These are phyloP conservation scores for Diatrype stigma DNA, from an alignment of 2,329 filamentous ascomycete species.

Conservation along the genomic window DNA sequence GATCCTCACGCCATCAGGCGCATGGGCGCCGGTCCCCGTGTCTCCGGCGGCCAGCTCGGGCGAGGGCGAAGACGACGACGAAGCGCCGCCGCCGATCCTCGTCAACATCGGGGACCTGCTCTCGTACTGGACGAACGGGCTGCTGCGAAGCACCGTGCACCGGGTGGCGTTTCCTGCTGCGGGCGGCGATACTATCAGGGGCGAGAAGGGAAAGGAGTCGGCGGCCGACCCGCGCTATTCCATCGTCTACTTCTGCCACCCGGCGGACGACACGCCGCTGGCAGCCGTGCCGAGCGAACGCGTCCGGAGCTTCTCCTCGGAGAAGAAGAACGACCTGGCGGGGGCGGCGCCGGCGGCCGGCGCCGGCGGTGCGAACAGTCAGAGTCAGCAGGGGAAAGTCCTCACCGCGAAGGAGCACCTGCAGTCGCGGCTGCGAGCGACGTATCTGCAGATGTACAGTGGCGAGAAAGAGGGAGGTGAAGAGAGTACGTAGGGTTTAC, in stretches of 20 bases:
- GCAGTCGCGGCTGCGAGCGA: constrained; percentile 55
- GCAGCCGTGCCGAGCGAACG: constrained; percentile 57
- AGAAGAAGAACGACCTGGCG: constrained; percentile 9
- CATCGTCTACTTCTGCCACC: constrained; percentile 67
- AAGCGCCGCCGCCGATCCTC: constrained; percentile 74
- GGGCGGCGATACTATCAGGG: constrained; percentile 24
- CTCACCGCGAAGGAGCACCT: constrained; percentile 63
- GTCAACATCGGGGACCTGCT: constrained; percentile 69
- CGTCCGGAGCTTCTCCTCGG: constrained; percentile 44
- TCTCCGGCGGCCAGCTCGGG: constrained; percentile 52
- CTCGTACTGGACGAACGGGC: constrained; percentile 85
- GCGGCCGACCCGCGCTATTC: constrained; percentile 55
- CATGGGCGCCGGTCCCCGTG: constrained; percentile 64
- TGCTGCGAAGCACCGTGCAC: constrained; percentile 85
- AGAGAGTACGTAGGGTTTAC: too few relatives aligned
- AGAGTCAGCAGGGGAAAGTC: constrained; percentile 47
- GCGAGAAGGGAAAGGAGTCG: constrained; percentile 38
- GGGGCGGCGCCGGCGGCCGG: constrained; percentile 4
- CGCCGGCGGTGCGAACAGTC: constrained; percentile 15
- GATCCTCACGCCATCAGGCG: constrained; percentile 57
- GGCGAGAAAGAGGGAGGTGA: constrained; percentile 30
- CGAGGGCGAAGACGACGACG: constrained; percentile 52
- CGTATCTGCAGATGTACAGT: constrained; percentile 53
- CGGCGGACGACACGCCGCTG: constrained; percentile 48
- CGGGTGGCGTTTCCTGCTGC: constrained; percentile 69